A percentile compares a stretch with the other conserved stretches of the same genome.
phyloP scores from a whole-genome alignment of 73 alveolate genomes.

The Paramecium biaurelia region DNA sequence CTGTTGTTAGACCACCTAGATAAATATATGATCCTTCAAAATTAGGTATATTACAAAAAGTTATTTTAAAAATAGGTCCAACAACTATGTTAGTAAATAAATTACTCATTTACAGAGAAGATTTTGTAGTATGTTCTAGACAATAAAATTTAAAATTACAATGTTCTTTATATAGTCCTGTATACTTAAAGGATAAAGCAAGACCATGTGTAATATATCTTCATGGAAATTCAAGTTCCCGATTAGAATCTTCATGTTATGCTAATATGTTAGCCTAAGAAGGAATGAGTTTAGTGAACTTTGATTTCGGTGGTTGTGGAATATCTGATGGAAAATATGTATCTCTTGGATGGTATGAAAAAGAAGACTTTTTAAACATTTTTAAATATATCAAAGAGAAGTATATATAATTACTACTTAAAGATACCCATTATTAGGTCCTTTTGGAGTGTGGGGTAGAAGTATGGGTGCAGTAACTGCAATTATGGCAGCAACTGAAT shows the following conservation, averaged over 20 bases:
- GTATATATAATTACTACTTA: slow-evolving; percentile 13
- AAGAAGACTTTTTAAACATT: slow-evolving; percentile 78
- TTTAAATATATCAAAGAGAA: slow-evolving; percentile 71
- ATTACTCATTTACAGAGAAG: slow-evolving; percentile 66
- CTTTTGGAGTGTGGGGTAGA: slow-evolving; percentile 94
- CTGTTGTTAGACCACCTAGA: slow-evolving; percentile 95
- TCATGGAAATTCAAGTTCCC: slow-evolving; percentile 91
- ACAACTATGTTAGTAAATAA: slow-evolving; percentile 69
- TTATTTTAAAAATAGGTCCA: slow-evolving; percentile 61
- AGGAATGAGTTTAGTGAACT: slow-evolving; percentile 78
- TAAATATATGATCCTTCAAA: slow-evolving; percentile 74
- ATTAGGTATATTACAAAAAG: slow-evolving; percentile 80
- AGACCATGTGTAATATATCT: slow-evolving; percentile 91
- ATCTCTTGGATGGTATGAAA: slow-evolving; percentile 86
- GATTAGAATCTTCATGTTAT: slow-evolving; percentile 90
- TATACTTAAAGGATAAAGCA: slow-evolving; percentile 75
- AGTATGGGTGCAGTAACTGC: slow-evolving; percentile 97
- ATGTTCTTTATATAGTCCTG: slow-evolving; percentile 87
- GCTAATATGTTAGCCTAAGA: slow-evolving; percentile 74
- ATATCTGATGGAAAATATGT: slow-evolving; percentile 83
- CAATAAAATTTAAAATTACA: slow-evolving; percentile 65
- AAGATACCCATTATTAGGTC: slow-evolving; percentile 66
- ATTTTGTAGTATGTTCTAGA: slow-evolving; percentile 2
- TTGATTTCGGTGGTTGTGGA: slow-evolving; percentile 89
- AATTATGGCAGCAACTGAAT: slow-evolving; percentile 74